Conservation (phyloP, 1,284 basidiomycete genomes). For the Bjerkandera adusta region DNA sequence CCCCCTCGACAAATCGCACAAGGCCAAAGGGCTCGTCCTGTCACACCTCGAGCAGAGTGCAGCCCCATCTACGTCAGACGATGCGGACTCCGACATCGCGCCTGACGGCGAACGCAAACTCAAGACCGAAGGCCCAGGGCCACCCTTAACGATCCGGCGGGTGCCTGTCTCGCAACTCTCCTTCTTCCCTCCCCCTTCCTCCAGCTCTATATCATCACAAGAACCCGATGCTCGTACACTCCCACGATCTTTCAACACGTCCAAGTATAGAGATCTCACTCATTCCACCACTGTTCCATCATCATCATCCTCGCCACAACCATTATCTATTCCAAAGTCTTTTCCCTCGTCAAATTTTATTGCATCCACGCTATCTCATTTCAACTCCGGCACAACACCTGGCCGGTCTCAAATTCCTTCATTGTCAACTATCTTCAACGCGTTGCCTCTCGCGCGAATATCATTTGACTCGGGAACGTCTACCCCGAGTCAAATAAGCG, state of each 20-base stretch:
- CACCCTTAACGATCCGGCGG: constrained; percentile 24
- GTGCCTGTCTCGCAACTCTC: constrained; percentile 29
- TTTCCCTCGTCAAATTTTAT: constrained; percentile 6
- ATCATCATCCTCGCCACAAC: constrained; percentile 6
- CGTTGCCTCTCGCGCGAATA: constrained; percentile 21
- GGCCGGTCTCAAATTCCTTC: constrained; percentile 15
- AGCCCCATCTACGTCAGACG: not conserved
- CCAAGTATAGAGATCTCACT: constrained; percentile 10
- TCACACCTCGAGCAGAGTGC: constrained; percentile 13
- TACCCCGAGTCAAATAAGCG: constrained; percentile 28
- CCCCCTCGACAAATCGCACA: constrained; percentile 49
- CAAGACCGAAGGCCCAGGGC: not conserved
- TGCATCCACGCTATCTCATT: constrained; percentile 9
- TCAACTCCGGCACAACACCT: not conserved
- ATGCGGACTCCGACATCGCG: not conserved
- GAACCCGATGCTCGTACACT: constrained; percentile 10
- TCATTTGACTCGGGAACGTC: constrained; percentile 29
- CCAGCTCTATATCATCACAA: constrained; percentile 9
- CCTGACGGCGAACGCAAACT: not conserved
- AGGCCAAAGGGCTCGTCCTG: constrained; percentile 26
- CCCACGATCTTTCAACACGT: constrained; percentile 4
- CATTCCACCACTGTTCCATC: constrained; percentile 9
- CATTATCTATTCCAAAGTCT: constrained; percentile 2
- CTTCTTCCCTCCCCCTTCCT: constrained; percentile 28
- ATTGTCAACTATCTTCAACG: constrained; percentile 19